phyloP scores from a whole-genome alignment of 164 flowering plant species.

The Aristolochia fimbriata region DNA sequence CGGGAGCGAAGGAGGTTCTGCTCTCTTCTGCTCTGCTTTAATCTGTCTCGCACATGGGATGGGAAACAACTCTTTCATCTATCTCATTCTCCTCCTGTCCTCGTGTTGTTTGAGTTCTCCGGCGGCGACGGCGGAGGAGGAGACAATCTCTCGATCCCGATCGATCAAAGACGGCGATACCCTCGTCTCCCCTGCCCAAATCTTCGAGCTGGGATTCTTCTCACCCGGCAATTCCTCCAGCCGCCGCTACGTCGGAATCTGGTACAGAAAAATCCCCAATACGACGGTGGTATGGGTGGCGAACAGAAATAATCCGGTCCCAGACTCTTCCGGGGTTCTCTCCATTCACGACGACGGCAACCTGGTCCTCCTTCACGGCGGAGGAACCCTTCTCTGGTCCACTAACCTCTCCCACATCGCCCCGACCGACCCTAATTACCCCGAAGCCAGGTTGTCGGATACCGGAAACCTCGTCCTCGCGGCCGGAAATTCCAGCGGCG shows the following conservation, averaged over 20 bases:
- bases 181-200: constrained; percentile 9
- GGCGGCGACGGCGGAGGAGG: neutral
- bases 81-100: no score
- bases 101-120: neutral
- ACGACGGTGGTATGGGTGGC: constrained; percentile 31
- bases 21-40: no score
- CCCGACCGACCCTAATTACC: no score
- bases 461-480: neutral
- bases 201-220: constrained; percentile 28
- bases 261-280: constrained; percentile 14
- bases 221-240: constrained; percentile 8
- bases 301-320: constrained; percentile 20
- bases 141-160: neutral
- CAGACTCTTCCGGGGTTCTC: constrained; percentile 1
- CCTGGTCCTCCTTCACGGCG: neutral
- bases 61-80: no score
- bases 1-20: no score
- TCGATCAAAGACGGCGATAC: constrained; percentile 6
- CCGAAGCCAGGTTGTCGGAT: neutral
- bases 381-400: neutral
- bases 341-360: neutral
- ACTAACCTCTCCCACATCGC: neutral
- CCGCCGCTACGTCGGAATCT: constrained; percentile 22
- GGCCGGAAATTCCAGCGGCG: neutral
- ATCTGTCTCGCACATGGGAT: no score